phyloP scores from a whole-genome alignment of 768 basidiomycete species.

The Boletus speciosus region DNA sequence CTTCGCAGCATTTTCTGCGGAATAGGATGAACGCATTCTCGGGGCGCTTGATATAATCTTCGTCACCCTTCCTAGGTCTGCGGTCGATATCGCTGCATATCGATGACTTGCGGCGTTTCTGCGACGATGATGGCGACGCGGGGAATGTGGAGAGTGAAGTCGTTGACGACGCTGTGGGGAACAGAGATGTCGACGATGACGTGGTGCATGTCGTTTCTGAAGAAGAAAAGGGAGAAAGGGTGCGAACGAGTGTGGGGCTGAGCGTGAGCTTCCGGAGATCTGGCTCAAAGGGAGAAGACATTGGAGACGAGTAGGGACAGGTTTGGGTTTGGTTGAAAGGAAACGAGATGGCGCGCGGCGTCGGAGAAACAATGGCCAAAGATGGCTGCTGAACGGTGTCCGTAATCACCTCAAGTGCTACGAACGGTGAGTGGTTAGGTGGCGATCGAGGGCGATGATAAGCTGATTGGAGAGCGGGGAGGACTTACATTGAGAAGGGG shows the following conservation, averaged over 20 bases:
- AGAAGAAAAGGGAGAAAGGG: slow-evolving; percentile 40
- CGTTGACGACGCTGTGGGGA: slow-evolving; percentile 37
- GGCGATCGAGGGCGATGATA: background rate
- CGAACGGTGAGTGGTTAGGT: slow-evolving; percentile 14
- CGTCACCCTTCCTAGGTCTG: slow-evolving; percentile 61
- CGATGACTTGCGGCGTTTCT: slow-evolving; percentile 52
- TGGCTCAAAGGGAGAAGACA: slow-evolving; percentile 70
- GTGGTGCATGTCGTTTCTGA: background rate
- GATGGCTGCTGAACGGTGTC: slow-evolving; percentile 56
- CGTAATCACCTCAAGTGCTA: slow-evolving; percentile 76
- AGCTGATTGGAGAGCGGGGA: background rate
- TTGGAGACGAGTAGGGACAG: slow-evolving; percentile 67
- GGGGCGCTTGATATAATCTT: slow-evolving; percentile 80
- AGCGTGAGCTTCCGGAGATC: slow-evolving; percentile 49
- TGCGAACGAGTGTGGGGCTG: slow-evolving; percentile 40
- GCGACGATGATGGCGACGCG: slow-evolving; percentile 33
- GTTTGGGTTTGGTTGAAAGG: slow-evolving; percentile 35
- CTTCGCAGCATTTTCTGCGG: slow-evolving; percentile 74
- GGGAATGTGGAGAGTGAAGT: slow-evolving; percentile 33
- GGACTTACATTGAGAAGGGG: slow-evolving; percentile 48
- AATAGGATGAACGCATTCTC: slow-evolving; percentile 86
- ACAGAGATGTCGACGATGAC: slow-evolving; percentile 42
- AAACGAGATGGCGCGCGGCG: slow-evolving; percentile 51
- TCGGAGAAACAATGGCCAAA: slow-evolving; percentile 56
- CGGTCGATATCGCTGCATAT: slow-evolving; percentile 49